Evolutionary conservation across 2,329 filamentous ascomycete species (phyloP).

Genomic region (Mariannaea sp.): DNA sequence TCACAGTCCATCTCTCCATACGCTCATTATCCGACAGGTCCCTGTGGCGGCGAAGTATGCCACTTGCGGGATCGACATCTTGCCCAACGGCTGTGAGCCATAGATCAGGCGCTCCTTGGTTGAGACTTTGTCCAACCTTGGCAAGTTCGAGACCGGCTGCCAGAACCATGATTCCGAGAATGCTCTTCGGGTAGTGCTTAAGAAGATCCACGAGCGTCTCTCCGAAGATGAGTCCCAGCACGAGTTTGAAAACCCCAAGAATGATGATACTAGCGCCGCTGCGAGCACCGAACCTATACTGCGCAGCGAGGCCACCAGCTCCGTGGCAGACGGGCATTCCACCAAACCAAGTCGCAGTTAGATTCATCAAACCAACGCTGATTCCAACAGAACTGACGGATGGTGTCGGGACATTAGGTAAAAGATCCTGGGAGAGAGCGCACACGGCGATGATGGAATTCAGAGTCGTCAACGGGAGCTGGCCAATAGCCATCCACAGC

Average conservation of each 20-base stretch:
- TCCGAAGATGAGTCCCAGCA: slow-evolving; percentile 76
- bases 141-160: slow-evolving; percentile 87
- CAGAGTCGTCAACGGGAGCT: slow-evolving; percentile 87
- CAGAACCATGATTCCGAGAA: slow-evolving; percentile 87
- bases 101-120: slow-evolving; percentile 68
- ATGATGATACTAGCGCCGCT: slow-evolving; percentile 84
- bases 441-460: slow-evolving; percentile 91
- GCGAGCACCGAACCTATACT: slow-evolving; percentile 88
- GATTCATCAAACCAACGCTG: slow-evolving; percentile 83
- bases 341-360: slow-evolving; percentile 87
- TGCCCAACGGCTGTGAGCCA: slow-evolving; percentile 56
- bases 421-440: slow-evolving; percentile 76
- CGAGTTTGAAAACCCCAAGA: slow-evolving; percentile 75
- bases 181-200: slow-evolving; percentile 70
- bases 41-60: slow-evolving; percentile 50
- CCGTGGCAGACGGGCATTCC: slow-evolving; percentile 96
- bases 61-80: slow-evolving; percentile 36
- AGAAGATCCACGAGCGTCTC: slow-evolving; percentile 74
- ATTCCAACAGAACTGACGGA: slow-evolving; percentile 77
- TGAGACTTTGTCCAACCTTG: slow-evolving; percentile 82
- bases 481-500: slow-evolving; percentile 72
- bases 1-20: slow-evolving; percentile 80
- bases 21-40: slow-evolving; percentile 69
- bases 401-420: slow-evolving; percentile 70
- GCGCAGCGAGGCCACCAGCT: slow-evolving; percentile 85